Percentiles rank a stretch among this genome's conserved stretches.
phyloP scores from a whole-genome alignment of 148 eudicot species.

The Rhododendron simsii region DNA sequence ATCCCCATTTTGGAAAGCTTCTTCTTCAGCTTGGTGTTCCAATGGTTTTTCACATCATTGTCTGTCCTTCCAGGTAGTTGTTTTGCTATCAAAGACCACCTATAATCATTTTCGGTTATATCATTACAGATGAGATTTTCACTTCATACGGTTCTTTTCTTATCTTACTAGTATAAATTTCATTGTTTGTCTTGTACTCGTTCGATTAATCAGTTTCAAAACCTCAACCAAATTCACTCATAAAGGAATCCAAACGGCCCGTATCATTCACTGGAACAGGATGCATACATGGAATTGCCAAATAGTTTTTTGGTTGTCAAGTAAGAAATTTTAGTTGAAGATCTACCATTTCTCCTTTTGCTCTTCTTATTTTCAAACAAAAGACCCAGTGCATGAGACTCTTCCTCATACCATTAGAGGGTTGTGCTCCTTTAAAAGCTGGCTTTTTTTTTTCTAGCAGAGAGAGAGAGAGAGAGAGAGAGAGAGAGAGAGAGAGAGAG shows the following conservation, averaged over 20 bases:
- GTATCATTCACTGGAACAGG: neutral
- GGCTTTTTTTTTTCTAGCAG: no score
- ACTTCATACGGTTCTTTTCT: neutral
- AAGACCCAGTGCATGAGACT: neutral
- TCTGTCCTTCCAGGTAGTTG: constrained; percentile 8
- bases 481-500: neutral
- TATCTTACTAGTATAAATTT: neutral
- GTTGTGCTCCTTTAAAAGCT: neutral
- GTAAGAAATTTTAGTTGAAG: neutral
- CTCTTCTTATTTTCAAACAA: neutral
- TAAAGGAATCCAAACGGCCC: neutral
- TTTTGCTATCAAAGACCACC: constrained; percentile 87
- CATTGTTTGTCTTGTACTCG: neutral
- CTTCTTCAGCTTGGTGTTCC: constrained; percentile 93
- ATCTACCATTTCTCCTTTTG: neutral
- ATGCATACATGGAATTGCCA: neutral
- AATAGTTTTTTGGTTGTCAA: neutral
- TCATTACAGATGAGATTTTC: neutral
- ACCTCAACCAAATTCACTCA: neutral
- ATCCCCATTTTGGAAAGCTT: constrained; percentile 78
- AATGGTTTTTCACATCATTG: constrained; percentile 55
- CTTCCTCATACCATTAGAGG: neutral
- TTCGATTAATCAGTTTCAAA: neutral
- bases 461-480: no score
- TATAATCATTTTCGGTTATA: neutral